Percentiles rank a stretch among this genome's conserved stretches.
Conservation (phyloP, 371 early-diverging fungal species). For the Coemansia sp. region DNA sequence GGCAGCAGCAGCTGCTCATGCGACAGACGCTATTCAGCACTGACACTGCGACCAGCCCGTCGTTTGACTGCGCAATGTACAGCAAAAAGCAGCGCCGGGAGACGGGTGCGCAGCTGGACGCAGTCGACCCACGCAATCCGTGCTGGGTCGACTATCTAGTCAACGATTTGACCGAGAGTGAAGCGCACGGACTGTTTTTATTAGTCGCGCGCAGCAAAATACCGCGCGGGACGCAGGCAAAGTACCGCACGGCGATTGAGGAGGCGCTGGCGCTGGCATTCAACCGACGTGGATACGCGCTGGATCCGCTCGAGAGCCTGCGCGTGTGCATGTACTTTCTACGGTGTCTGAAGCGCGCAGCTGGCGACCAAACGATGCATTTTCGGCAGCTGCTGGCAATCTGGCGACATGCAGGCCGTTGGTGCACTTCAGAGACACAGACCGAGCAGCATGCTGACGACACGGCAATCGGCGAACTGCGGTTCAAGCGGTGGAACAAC, state of each 20-base stretch:
- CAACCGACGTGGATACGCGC: slow-evolving; percentile 24
- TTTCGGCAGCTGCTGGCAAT: slow-evolving; percentile 8
- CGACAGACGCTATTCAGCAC: not conserved
- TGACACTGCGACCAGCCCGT: slow-evolving; percentile 3
- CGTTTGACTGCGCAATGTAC: slow-evolving; percentile 16
- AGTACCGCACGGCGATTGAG: slow-evolving; percentile 26
- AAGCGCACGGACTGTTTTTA: slow-evolving; percentile 20
- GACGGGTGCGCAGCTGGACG: not conserved
- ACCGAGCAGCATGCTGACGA: not conserved
- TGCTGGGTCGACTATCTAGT: slow-evolving; percentile 42
- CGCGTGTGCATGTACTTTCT: slow-evolving; percentile 34
- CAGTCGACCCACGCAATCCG: slow-evolving; percentile 25
- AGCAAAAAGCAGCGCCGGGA: not conserved
- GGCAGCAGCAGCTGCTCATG: slow-evolving; percentile 11
- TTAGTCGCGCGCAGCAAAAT: slow-evolving; percentile 31
- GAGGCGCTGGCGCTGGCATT: slow-evolving; percentile 44
- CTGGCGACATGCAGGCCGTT: slow-evolving; percentile 26
- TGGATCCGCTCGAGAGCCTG: slow-evolving; percentile 32
- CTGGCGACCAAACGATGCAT: not conserved
- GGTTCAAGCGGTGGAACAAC: slow-evolving; percentile 45
- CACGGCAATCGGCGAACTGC: slow-evolving; percentile 19
- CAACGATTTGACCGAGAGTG: slow-evolving; percentile 22
- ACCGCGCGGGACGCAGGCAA: slow-evolving; percentile 6
- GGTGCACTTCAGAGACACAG: slow-evolving; percentile 8
- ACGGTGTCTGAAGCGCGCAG: slow-evolving; percentile 5